Conservation (phyloP, 192 early-diverging fungal genomes). For the Entomortierella parvispora region DNA sequence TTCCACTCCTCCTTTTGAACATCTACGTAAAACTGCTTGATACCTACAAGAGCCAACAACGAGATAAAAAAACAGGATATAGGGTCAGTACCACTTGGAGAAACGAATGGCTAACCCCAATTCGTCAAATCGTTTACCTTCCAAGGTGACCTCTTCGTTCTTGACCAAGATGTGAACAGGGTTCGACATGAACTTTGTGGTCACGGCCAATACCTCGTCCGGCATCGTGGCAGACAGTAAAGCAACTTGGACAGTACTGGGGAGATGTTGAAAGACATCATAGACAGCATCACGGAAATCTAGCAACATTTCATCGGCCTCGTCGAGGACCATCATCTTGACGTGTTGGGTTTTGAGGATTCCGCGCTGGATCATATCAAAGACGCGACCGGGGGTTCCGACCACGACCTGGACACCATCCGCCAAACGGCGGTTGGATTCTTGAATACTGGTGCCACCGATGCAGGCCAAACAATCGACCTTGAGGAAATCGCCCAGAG, state of each 20-base stretch:
- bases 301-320: constrained; percentile 97
- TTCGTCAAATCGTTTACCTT: too few species aligned
- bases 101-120: too few species aligned
- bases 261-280: constrained; percentile 90
- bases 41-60: too few species aligned
- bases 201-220: constrained; percentile 88
- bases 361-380: constrained; percentile 94
- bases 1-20: constrained; percentile 99
- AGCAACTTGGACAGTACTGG: constrained; percentile 87
- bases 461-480: constrained; percentile 94
- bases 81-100: too few species aligned
- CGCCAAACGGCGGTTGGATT: constrained; percentile 82
- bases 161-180: constrained; percentile 97
- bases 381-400: constrained; percentile 97
- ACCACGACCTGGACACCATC: constrained; percentile 90
- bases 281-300: constrained; percentile 98
- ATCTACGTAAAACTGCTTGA: constrained; percentile 93
- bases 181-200: constrained; percentile 94
- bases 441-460: constrained; percentile 91
- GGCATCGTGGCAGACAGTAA: constrained; percentile 97
- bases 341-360: constrained; percentile 81
- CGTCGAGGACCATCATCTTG: constrained; percentile 97
- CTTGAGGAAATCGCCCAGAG: constrained; percentile 94
- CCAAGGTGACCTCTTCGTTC: constrained; percentile 91
- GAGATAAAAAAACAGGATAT: too few species aligned